A percentile compares a stretch with the other conserved stretches of the same genome.
Evolutionary conservation across 495 filamentous ascomycete genomes (phyloP).

Genomic region (Talaromyces thailandensis): DNA sequence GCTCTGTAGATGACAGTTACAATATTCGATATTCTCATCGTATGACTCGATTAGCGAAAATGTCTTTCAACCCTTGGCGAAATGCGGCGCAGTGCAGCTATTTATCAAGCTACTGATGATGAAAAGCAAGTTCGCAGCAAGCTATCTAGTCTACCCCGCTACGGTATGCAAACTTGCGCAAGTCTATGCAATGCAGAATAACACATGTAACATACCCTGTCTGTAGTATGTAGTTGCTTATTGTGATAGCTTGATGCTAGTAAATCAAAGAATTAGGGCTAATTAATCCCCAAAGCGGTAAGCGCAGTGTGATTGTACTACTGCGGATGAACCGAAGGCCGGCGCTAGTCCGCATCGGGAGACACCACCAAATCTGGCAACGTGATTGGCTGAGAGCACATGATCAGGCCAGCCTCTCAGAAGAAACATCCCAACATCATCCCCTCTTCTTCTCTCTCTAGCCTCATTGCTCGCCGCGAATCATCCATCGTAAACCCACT

Average conservation of each 20-base stretch:
- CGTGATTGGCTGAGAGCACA: background rate
- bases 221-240: background rate
- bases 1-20: background rate
- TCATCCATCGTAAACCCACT: constrained; percentile 4
- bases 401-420: background rate
- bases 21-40: background rate
- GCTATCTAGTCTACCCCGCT: background rate
- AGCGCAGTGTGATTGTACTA: background rate
- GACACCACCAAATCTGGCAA: background rate
- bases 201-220: background rate
- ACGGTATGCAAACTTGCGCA: background rate
- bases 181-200: background rate
- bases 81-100: background rate
- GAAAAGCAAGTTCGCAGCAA: background rate
- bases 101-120: background rate
- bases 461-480: background rate
- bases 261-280: background rate
- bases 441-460: background rate
- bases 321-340: background rate
- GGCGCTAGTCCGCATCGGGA: background rate
- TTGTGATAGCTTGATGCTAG: background rate
- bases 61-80: background rate
- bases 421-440: background rate
- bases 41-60: background rate
- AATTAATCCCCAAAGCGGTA: background rate